Base-by-base conservation (phyloP, 192 early-diverging fungal genomes). In the Coemansia nantahalensis region DNA sequence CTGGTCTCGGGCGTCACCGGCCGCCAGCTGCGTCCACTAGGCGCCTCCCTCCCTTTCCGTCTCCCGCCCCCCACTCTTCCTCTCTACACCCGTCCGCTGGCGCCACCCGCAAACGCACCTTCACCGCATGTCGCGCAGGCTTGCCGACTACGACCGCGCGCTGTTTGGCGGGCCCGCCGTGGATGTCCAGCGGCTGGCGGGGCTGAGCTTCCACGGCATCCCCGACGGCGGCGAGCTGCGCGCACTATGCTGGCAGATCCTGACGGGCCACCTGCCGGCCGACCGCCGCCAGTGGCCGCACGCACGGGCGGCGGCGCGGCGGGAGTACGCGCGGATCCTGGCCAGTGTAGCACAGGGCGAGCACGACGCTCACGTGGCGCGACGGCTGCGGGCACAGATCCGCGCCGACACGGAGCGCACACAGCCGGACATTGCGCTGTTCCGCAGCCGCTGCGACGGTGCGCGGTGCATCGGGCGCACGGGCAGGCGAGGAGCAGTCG, bases 391-490 rank as follows among this genome's bases (percentile, higher is more conserved):
- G 31, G 37, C 35, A 17, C 50, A 54, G 45, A 54, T 62, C 8
- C 59, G 59, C n/a, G 50, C 47, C 5, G 59, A 54, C 34, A 43
- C 54, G 21, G 31, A 48, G 24, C 44, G 59, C 21, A 53, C 50
- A 30, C 37, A 39, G 51, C 50, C 52, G 5, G 59, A 54, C 51
- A 62, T 54, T 38, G 36, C 51, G 15, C 51, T 53, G 18, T 53
- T 54, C 16, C 59, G 49, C 33, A 49, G 26, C 30, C 24, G 16
- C 85, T 84, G 39, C 39, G 36, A 59, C 41, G 54, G 43, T 10
- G 19, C n/a, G n/a, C n/a, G n/a, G n/a, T n/a, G n/a, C n/a, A n/a
- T n/a, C 32, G 5, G 21, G 21, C 39, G 26, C 50, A 41, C 39
- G 61, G 16, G 59, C 44, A 11, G 19, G 23, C 30, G 40, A 30